Conservation (phyloP, 2,329 filamentous ascomycete species). For the Harringtonia lauricola region DNA sequence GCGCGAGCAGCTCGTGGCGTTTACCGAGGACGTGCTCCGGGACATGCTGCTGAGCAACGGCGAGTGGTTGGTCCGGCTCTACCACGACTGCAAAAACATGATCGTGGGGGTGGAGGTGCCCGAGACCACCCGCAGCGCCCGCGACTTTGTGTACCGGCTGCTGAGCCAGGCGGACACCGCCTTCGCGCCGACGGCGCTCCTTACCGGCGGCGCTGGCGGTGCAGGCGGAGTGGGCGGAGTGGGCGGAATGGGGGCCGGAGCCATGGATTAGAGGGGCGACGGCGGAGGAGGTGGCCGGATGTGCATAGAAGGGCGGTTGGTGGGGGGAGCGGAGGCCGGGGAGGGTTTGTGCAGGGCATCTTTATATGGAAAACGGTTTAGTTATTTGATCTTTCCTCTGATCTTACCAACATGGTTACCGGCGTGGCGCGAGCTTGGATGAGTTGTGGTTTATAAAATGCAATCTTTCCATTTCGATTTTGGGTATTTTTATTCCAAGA, state of each 20-base stretch:
- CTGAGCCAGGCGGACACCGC: constrained; percentile 7
- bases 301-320: too few relatives aligned
- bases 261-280: too few relatives aligned
- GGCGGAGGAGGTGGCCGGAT: too few relatives aligned
- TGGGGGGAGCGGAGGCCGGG: too few relatives aligned
- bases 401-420: too few relatives aligned
- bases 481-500: too few relatives aligned
- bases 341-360: too few relatives aligned
- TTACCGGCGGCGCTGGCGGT: not conserved
- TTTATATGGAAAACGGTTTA: too few relatives aligned
- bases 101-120: constrained; percentile 24
- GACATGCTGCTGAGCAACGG: constrained; percentile 35
- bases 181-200: constrained; percentile 3
- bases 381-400: too few relatives aligned
- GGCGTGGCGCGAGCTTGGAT: too few relatives aligned
- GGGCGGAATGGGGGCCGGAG: not conserved
- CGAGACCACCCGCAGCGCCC: constrained; percentile 5
- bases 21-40: constrained; percentile 17
- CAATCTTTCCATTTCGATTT: too few relatives aligned
- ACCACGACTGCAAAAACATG: constrained; percentile 40
- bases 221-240: not conserved
- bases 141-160: constrained; percentile 4
- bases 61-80: constrained; percentile 39
- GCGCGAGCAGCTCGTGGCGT: constrained; percentile 23
- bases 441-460: too few relatives aligned